Evolutionary conservation across 352 stramenopile genomes (phyloP), one percentile per base, ranked within the genome.

Genomic region (Phytopythium sindhum): DNA sequence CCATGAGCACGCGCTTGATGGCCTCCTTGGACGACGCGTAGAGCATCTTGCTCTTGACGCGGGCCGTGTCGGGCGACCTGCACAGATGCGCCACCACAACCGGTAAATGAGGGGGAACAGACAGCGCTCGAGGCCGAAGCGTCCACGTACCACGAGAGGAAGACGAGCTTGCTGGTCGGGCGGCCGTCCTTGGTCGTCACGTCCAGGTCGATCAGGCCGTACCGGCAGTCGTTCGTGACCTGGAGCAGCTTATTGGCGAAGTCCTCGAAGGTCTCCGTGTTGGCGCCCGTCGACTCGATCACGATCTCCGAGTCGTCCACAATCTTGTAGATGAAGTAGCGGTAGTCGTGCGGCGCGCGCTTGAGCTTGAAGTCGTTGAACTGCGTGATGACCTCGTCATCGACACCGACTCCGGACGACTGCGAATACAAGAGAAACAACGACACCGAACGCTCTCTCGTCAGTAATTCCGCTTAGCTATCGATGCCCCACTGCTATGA

Each of bases 271-370:
- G 75, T 91, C 67, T 97, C 89, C 14, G 61, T 69, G 53, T 77
- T 72, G 31, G 79, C 73, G 33, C 92, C 93, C 44, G 80, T 86
- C 33, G 89, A 87, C 41, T 97, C 91, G 72, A 98, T 97, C 48
- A 97, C 85, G 60, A 98, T 97, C 75, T 98, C 89, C 70, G 79
- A 86, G 78, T 98, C 85, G 63, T 85, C 81, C 60, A 95, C 88
- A 68, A 98, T 98, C 83, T 97, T 96, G 86, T 97, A 98, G 76
- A 97, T 95, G 70, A 98, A 97, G 89, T 98, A 98, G 64, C 93
- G 91, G 74, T 87, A 92, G 71, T 98, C 96, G 77, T 95, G 79
- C 59, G 89, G 89, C 58, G 89, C 88, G 63, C 89, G 80, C 79
- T 97, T 93, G 26, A 98, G 83, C 81, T 98, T 98, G 77, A 98